Percentiles rank a stretch among this genome's conserved stretches.
phyloP scores from a whole-genome alignment of 2,329 filamentous ascomycete genomes.

The Talaromyces pinophilus region DNA sequence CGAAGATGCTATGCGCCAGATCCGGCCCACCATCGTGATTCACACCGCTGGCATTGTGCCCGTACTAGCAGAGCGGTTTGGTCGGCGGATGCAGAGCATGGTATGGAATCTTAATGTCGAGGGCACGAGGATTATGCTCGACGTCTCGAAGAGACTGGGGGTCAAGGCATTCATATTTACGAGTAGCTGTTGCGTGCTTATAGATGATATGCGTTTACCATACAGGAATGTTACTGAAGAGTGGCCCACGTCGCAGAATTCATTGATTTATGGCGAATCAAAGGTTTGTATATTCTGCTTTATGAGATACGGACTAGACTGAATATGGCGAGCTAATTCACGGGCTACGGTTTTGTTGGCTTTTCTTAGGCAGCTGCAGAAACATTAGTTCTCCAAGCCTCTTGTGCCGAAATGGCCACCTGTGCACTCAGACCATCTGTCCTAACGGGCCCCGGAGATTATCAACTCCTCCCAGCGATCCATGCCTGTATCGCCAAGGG shows the following conservation, averaged over 20 bases:
- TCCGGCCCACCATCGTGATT: conserved; percentile 53
- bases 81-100: conserved; percentile 36
- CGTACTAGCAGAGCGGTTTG: conserved; percentile 39
- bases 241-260: conserved; percentile 42
- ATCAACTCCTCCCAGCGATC: conserved; percentile 45
- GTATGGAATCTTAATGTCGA: conserved; percentile 56
- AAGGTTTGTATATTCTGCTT: conserved; percentile 33
- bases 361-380: conserved; percentile 44
- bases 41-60: conserved; percentile 57
- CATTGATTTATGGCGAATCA: conserved; percentile 49
- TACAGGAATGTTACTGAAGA: conserved; percentile 44
- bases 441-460: conserved; percentile 47
- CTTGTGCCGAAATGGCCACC: conserved; percentile 37
- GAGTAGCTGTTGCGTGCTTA: conserved; percentile 56
- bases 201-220: conserved; percentile 49
- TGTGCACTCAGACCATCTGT: conserved; percentile 48
- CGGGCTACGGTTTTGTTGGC: conserved; percentile 6
- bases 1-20: conserved; percentile 39
- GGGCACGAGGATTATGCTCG: conserved; percentile 57
- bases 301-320: not conserved
- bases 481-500: conserved; percentile 48
- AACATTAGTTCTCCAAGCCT: conserved; percentile 42
- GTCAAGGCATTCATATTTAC: conserved; percentile 58
- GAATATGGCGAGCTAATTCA: conserved; percentile 9
- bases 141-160: conserved; percentile 46